These are phyloP conservation scores for Exophiala bonariae DNA, from an alignment of 2,329 filamentous ascomycete genomes.

Conservation along the genomic window DNA sequence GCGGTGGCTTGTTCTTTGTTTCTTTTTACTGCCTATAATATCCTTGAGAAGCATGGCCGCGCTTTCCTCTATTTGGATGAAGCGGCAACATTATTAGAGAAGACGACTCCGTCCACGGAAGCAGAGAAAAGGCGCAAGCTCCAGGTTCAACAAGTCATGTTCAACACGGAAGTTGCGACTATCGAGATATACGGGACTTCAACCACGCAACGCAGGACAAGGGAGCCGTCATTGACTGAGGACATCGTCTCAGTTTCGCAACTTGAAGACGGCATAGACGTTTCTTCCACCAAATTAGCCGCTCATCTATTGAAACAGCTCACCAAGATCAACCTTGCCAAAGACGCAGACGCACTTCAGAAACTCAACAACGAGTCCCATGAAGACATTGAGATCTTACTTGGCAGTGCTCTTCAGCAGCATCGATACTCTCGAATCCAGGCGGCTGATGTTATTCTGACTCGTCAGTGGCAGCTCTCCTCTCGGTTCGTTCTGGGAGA, in stretches of 20 bases:
- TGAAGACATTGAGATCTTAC: constrained; percentile 6
- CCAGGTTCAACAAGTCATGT: constrained; percentile 10
- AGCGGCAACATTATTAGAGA: constrained; percentile 8
- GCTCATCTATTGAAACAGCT: constrained; percentile 9
- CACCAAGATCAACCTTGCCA: constrained; percentile 13
- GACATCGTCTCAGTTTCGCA: background rate
- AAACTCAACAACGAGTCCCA: constrained; percentile 4
- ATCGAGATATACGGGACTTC: constrained; percentile 6
- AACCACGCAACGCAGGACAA: background rate
- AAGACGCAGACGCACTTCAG: constrained; percentile 3
- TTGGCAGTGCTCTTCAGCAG: constrained; percentile 1
- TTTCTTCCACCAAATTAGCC: constrained; percentile 3
- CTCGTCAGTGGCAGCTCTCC: constrained; percentile 15
- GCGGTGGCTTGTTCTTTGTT: constrained; percentile 8
- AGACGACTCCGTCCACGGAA: background rate
- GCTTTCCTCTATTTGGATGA: constrained; percentile 15
- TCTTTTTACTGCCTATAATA: constrained; percentile 12
- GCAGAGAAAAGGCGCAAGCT: constrained; percentile 2
- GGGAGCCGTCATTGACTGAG: background rate
- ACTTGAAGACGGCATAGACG: background rate
- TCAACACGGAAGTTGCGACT: constrained; percentile 13
- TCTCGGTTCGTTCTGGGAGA: background rate
- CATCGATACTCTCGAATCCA: constrained; percentile 13
- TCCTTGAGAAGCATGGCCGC: constrained; percentile 12
- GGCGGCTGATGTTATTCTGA: constrained; percentile 11